A percentile compares a stretch with the other conserved stretches of the same genome.
Conservation (phyloP, 2,329 filamentous ascomycete genomes). For the Diaporthe caulivora region DNA sequence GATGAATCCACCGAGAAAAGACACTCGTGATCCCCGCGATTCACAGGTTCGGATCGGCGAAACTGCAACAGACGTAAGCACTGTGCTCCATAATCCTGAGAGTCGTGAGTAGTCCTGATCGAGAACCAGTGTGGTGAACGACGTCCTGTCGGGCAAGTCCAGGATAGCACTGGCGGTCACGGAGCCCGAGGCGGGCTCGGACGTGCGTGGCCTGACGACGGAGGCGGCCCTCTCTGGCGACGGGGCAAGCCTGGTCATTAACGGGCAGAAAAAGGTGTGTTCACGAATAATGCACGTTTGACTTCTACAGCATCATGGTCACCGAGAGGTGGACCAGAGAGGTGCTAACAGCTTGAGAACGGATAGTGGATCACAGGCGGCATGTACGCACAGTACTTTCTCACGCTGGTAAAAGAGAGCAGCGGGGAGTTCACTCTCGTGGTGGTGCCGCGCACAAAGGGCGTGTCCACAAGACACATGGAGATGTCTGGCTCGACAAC, state of each 20-base stretch:
- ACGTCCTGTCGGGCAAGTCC: slow-evolving; percentile 54
- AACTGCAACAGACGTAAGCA: slow-evolving; percentile 43
- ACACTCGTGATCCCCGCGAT: slow-evolving; percentile 40
- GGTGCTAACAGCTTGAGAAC: neutral
- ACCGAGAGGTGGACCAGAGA: neutral
- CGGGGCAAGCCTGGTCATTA: slow-evolving; percentile 62
- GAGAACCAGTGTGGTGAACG: slow-evolving; percentile 44
- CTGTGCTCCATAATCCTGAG: slow-evolving; percentile 37
- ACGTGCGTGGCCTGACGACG: slow-evolving; percentile 40
- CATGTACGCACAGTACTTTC: slow-evolving; percentile 66
- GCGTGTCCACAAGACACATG: slow-evolving; percentile 64
- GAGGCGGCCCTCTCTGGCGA: slow-evolving; percentile 38
- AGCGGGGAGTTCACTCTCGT: slow-evolving; percentile 67
- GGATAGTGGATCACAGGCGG: slow-evolving; percentile 71
- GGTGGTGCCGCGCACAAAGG: slow-evolving; percentile 62
- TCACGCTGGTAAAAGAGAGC: slow-evolving; percentile 60
- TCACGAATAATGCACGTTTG: no score
- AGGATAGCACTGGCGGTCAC: slow-evolving; percentile 42
- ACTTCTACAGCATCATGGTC: no score
- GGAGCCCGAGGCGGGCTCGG: slow-evolving; percentile 42
- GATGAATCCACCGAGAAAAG: slow-evolving; percentile 1
- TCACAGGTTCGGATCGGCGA: slow-evolving; percentile 44
- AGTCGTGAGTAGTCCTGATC: slow-evolving; percentile 42
- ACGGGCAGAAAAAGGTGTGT: slow-evolving; percentile 66
- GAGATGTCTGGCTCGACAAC: slow-evolving; percentile 72